Conservation (phyloP, 345 rosid genomes). For the Luvunga scandens region DNA sequence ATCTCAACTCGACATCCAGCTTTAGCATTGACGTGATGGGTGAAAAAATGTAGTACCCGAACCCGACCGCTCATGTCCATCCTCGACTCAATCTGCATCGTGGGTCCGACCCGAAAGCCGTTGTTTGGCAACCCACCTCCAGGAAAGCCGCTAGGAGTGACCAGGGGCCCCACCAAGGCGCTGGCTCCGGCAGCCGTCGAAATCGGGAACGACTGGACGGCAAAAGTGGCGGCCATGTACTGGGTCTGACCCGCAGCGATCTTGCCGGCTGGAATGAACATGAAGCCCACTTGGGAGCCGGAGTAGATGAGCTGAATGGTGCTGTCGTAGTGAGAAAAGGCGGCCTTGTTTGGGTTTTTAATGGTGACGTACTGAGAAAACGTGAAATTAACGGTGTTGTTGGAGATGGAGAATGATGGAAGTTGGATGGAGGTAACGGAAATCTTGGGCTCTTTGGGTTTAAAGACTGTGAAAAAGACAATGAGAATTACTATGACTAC, state of each 20-base stretch:
- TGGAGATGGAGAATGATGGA: conserved; percentile 83
- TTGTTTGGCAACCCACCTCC: conserved; percentile 14
- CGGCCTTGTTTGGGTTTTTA: conserved; percentile 79
- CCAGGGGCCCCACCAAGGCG: conserved; percentile 7
- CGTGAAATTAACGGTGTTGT: conserved; percentile 86
- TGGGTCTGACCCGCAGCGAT: conserved; percentile 73
- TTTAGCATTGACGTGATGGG: conserved; percentile 73
- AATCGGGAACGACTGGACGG: conserved; percentile 81
- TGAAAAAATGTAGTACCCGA: conserved; percentile 71
- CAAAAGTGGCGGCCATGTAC: conserved; percentile 92
- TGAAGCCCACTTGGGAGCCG: conserved; percentile 87
- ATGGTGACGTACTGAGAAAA: conserved; percentile 88
- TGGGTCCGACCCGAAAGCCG: conserved; percentile 66
- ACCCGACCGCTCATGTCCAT: conserved; percentile 82
- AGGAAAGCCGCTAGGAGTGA: conserved; percentile 26
- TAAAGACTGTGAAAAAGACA: conserved; percentile 91
- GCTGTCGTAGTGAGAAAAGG: conserved; percentile 89
- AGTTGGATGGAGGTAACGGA: conserved; percentile 84
- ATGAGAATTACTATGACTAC: conserved; percentile 55
- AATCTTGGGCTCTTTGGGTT: conserved; percentile 86
- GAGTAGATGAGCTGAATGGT: conserved; percentile 86
- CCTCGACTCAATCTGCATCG: conserved; percentile 80
- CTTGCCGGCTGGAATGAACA: conserved; percentile 98
- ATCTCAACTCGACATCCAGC: conserved; percentile 67
- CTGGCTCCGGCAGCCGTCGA: conserved; percentile 30